phyloP scores from a whole-genome alignment of 306 rosid genomes.

The Cicer arietinum region DNA sequence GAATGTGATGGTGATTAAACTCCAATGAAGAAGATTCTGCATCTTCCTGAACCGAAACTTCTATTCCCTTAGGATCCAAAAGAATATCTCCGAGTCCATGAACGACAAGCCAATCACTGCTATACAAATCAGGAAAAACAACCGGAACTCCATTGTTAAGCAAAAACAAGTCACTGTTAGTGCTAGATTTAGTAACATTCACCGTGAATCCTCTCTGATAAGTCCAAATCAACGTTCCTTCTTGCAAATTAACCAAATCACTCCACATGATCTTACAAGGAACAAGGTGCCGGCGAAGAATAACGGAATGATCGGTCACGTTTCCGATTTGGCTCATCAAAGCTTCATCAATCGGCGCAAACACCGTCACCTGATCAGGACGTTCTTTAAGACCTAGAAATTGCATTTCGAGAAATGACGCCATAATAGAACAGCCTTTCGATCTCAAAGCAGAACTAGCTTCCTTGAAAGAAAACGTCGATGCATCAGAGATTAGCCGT shows the following conservation, averaged over 20 bases:
- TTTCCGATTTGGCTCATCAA: slow-evolving; percentile 20
- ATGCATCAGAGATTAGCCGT: neutral
- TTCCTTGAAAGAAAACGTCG: slow-evolving; percentile 6
- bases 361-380: slow-evolving; percentile 14
- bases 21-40: neutral
- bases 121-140: slow-evolving; percentile 14
- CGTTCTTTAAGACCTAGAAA: slow-evolving; percentile 19
- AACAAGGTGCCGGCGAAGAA: slow-evolving; percentile 56
- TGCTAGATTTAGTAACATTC: slow-evolving; percentile 38
- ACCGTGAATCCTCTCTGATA: slow-evolving; percentile 49
- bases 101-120: slow-evolving; percentile 20
- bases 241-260: slow-evolving; percentile 44
- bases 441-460: slow-evolving; percentile 20
- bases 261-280: slow-evolving; percentile 64
- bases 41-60: neutral
- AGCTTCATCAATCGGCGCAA: slow-evolving; percentile 23
- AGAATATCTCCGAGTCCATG: slow-evolving; percentile 26
- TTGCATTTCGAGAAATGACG: neutral
- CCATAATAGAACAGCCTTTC: slow-evolving; percentile 12
- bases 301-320: slow-evolving; percentile 34
- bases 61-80: neutral
- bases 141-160: slow-evolving; percentile 52
- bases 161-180: slow-evolving; percentile 22
- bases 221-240: slow-evolving; percentile 49
- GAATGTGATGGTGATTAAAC: neutral